Evolutionary conservation across 2,329 filamentous ascomycete genomes (phyloP), one percentile per base, ranked within the genome.

Genomic region (Xylaria sp.): DNA sequence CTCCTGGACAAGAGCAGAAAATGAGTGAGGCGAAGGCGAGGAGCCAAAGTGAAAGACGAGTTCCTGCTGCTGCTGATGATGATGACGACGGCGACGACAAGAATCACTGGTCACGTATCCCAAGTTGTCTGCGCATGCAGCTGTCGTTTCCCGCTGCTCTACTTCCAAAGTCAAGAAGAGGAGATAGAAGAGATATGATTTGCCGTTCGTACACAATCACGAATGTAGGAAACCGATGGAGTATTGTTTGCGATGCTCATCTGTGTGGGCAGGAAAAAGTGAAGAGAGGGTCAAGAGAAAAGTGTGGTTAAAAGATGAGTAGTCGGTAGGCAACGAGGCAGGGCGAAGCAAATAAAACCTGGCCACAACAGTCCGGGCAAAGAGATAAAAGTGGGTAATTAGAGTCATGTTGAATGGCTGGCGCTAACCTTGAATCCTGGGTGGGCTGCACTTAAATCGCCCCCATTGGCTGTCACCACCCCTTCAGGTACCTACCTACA

Each of bases 31-130:
- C 17, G 58, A 38, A 27, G 61, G 38, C 61, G 61, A 65, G 47
- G 33, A 58, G 53, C 53, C 54, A 56, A 55, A 51, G 57, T 58
- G 53, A 38, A 47, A 58, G 55, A 49, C 31, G 27, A 47, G 31
- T 27, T 61, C 45, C 49, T 33, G 39, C n/a, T n/a, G n/a, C n/a
- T n/a, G n/a, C n/a, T n/a, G n/a, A n/a, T n/a, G n/a, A n/a, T n/a
- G n/a, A n/a, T 29, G 38, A 42, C 9, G 57, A 39, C 22, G 33
- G n/a, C 2, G 39, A 49, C 44, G 55, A 58, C 15, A 38, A 62
- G 58, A 69, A 67, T 68, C 62, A 69, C 65, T 54, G 56, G 50
- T 69, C 62, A 69, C 68, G 65, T 63, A 65, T 62, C 65, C 49
- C 44, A 63, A 65, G 36, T 38, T 53, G 63, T 54, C 38, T 60